phyloP scores from a whole-genome alignment of 768 basidiomycete genomes.

The Suillus discolor region DNA sequence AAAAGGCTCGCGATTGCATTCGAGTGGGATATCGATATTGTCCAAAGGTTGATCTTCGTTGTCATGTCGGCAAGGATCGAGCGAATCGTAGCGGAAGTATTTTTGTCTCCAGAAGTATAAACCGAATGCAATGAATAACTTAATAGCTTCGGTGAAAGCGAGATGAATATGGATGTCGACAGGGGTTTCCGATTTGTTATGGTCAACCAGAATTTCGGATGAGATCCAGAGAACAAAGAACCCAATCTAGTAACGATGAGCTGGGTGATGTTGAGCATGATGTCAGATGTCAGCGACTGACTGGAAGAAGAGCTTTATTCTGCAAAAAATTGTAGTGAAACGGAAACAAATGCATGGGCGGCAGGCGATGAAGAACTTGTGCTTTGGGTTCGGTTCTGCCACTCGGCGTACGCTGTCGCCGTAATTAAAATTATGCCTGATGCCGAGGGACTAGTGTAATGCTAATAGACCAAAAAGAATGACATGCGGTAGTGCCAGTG shows the following conservation, averaged over 20 bases:
- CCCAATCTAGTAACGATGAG: not conserved
- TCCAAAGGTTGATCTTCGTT: conserved; percentile 13
- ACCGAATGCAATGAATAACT: conserved; percentile 19
- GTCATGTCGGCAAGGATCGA: not conserved
- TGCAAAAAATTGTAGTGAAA: not conserved
- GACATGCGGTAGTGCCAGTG: not conserved
- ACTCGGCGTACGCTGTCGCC: not conserved
- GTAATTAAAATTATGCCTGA: not conserved
- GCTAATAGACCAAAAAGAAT: not conserved
- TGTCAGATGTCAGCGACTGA: not conserved
- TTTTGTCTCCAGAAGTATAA: conserved; percentile 16
- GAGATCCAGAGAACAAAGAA: conserved; percentile 1
- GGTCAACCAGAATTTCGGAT: not conserved
- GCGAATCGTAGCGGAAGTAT: conserved; percentile 5
- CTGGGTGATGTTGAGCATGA: not conserved
- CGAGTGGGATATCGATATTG: conserved; percentile 14
- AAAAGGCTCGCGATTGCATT: conserved; percentile 11
- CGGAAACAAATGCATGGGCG: not conserved
- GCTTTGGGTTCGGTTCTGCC: not conserved
- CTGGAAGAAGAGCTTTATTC: not conserved
- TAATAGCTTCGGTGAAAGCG: conserved; percentile 22
- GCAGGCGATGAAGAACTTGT: not conserved
- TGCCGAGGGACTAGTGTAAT: not conserved
- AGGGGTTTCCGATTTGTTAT: conserved; percentile 4
- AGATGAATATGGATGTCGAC: conserved; percentile 16